phyloP scores from a whole-genome alignment of 2,329 filamentous ascomycete genomes.

The Nakataea oryzae region DNA sequence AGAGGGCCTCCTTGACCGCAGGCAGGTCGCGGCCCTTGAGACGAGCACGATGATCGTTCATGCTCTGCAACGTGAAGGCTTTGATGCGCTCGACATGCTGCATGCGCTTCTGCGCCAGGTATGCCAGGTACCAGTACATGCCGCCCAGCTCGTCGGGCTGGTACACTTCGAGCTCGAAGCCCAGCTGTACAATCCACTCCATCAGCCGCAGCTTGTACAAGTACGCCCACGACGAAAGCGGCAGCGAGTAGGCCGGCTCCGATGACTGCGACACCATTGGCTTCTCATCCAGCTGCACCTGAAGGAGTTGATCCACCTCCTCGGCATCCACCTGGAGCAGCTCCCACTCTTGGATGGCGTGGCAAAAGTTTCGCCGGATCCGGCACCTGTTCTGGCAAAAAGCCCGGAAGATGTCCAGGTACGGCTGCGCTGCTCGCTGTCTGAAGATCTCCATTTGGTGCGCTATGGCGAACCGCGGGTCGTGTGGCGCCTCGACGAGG shows the following conservation, averaged over 20 bases:
- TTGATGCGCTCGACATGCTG: constrained; percentile 66
- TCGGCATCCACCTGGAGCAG: constrained; percentile 72
- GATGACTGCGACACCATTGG: constrained; percentile 39
- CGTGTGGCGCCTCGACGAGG: constrained; percentile 61
- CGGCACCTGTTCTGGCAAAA: constrained; percentile 86
- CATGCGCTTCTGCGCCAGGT: constrained; percentile 57
- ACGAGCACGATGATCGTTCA: constrained; percentile 19
- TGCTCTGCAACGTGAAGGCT: constrained; percentile 42
- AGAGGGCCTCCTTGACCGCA: constrained; percentile 27
- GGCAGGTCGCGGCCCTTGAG: constrained; percentile 10
- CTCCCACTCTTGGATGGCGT: constrained; percentile 77
- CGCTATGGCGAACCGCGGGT: constrained; percentile 64
- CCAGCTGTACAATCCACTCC: constrained; percentile 79
- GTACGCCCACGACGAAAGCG: constrained; percentile 81
- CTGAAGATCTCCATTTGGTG: constrained; percentile 63
- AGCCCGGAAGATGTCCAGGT: constrained; percentile 73
- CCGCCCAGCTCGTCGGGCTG: constrained; percentile 71
- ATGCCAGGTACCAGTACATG: constrained; percentile 87
- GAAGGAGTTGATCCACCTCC: constrained; percentile 60
- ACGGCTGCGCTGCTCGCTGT: constrained; percentile 54
- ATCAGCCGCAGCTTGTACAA: constrained; percentile 84
- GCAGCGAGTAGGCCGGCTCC: constrained; percentile 53
- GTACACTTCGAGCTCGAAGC: constrained; percentile 90
- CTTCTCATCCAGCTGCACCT: constrained; percentile 48
- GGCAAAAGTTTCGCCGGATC: constrained; percentile 78